Conservation (phyloP, 257 asterid species). For the Solanum sejunctum region DNA sequence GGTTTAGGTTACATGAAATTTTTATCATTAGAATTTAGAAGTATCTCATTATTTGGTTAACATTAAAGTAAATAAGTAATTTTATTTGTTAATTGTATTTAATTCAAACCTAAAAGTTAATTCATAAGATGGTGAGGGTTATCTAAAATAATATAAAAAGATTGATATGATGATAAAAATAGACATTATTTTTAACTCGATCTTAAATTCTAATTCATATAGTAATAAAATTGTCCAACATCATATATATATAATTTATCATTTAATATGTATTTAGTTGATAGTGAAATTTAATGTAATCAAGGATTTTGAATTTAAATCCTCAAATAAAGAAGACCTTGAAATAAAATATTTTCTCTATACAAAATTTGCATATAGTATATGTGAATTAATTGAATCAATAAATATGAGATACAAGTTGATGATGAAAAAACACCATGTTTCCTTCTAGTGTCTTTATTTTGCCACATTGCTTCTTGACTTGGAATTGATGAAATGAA, state of each 20-base stretch:
- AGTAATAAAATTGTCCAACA: background rate
- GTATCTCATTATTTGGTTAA: background rate
- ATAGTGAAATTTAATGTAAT: background rate
- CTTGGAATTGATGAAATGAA: background rate
- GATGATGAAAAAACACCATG: background rate
- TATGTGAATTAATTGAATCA: too few relatives aligned
- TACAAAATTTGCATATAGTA: background rate
- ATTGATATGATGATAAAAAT: background rate
- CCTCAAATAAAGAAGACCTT: background rate
- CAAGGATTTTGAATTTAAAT: background rate
- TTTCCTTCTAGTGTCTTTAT: background rate
- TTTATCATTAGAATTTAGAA: background rate
- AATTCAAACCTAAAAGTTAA: background rate
- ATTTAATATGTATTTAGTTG: background rate
- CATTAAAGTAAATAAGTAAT: background rate
- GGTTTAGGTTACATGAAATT: background rate
- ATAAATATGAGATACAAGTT: background rate
- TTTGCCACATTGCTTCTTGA: too few relatives aligned
- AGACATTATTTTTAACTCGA: background rate
- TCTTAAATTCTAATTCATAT: background rate
- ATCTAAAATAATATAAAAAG: background rate
- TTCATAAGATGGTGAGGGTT: background rate
- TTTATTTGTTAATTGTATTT: background rate
- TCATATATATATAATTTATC: background rate
- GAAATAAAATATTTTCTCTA: background rate